These are phyloP conservation scores for Spergularia bocconei DNA, from an alignment of 148 eudicot species.

Conservation along the genomic window DNA sequence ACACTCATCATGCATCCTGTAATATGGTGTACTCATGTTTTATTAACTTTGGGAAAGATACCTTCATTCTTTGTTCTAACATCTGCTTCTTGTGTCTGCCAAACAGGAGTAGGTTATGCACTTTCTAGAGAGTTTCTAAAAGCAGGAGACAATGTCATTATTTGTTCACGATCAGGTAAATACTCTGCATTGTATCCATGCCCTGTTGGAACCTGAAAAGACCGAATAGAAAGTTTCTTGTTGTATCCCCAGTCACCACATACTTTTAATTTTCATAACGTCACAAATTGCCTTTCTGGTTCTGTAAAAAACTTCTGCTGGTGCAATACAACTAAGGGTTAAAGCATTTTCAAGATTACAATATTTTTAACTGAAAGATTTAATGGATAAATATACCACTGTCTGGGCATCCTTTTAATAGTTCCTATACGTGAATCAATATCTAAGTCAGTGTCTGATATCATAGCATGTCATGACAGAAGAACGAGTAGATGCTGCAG, in stretches of 20 bases:
- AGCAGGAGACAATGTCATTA: constrained; percentile 80
- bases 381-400: too few species aligned
- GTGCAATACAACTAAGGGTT: background rate
- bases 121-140: constrained; percentile 81
- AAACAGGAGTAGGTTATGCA: constrained; percentile 92
- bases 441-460: background rate
- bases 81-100: constrained; percentile 2
- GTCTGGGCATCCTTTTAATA: background rate
- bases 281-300: background rate
- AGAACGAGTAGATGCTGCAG: constrained; percentile 72
- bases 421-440: background rate
- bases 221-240: background rate
- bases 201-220: background rate
- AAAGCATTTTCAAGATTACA: background rate
- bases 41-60: too few species aligned
- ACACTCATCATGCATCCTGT: too few species aligned
- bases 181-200: background rate
- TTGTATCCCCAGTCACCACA: background rate
- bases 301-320: background rate
- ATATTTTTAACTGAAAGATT: too few species aligned
- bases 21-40: too few species aligned
- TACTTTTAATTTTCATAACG: background rate
- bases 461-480: constrained; percentile 35
- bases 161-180: constrained; percentile 90
- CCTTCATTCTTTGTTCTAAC: background rate